phyloP scores from a whole-genome alignment of 345 rosid species.

The Gynandropsis gynandra region DNA sequence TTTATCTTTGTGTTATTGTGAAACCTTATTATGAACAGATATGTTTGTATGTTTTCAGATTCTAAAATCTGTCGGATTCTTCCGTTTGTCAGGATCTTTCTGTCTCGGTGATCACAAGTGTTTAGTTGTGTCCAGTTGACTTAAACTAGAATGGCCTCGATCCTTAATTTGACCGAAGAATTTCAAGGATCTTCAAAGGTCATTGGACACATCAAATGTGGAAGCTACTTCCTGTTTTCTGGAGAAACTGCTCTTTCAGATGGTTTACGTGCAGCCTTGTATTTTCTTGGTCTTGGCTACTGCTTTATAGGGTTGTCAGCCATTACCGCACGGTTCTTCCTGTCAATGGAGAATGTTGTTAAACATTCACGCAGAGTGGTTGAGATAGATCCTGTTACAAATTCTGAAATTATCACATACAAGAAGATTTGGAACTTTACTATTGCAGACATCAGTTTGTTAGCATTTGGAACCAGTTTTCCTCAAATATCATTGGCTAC shows the following conservation, averaged over 20 bases:
- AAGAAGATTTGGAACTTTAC: constrained; percentile 89
- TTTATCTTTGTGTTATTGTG: too few relatives aligned
- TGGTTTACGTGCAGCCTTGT: constrained; percentile 42
- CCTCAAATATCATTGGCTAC: constrained; percentile 95
- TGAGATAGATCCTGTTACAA: constrained; percentile 54
- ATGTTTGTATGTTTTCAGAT: neutral
- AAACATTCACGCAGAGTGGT: constrained; percentile 78
- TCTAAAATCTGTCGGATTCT: constrained; percentile 8
- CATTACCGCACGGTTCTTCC: constrained; percentile 69
- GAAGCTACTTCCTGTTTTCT: constrained; percentile 43
- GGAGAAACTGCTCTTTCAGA: constrained; percentile 47
- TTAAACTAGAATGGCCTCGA: constrained; percentile 35
- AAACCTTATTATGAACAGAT: neutral
- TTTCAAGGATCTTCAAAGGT: constrained; percentile 21
- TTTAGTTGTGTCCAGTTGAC: constrained; percentile 11
- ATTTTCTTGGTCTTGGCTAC: constrained; percentile 70
- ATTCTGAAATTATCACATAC: constrained; percentile 36
- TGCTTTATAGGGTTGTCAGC: constrained; percentile 87
- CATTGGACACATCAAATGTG: constrained; percentile 38
- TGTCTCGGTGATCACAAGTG: constrained; percentile 9
- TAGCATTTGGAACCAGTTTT: constrained; percentile 95
- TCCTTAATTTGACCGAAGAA: constrained; percentile 20
- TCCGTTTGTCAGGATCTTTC: constrained; percentile 24
- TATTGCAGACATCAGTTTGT: constrained; percentile 73
- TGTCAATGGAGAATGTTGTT: constrained; percentile 88